phyloP scores from a whole-genome alignment of 2,329 filamentous ascomycete species.

The Calcarisporium arbuscula region DNA sequence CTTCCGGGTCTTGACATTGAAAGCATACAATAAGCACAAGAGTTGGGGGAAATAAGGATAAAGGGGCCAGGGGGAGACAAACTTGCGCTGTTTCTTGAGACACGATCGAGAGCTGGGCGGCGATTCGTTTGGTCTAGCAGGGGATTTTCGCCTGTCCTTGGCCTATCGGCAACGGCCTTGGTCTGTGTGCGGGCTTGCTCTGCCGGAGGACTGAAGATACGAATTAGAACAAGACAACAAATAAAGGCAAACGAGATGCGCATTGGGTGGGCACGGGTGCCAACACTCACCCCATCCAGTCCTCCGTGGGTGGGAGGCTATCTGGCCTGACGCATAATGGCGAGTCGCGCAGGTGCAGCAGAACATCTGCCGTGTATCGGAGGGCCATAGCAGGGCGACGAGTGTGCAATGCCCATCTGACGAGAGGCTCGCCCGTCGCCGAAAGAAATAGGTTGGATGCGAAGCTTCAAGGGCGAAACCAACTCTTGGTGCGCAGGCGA shows the following conservation, averaged over 20 bases:
- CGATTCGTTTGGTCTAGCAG: constrained; percentile 44
- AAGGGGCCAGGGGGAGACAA: constrained; percentile 21
- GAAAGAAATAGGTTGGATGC: constrained; percentile 2
- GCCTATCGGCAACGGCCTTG: constrained; percentile 37
- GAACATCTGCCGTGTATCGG: constrained; percentile 70
- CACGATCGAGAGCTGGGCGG: constrained; percentile 44
- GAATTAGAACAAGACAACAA: constrained; percentile 7
- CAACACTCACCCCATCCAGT: constrained; percentile 85
- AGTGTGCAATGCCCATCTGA: constrained; percentile 32
- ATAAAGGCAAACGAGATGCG: neutral
- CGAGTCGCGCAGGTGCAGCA: constrained; percentile 71
- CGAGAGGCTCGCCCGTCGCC: constrained; percentile 15
- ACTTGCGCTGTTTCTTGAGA: constrained; percentile 53
- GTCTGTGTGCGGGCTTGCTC: constrained; percentile 39
- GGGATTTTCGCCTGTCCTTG: constrained; percentile 36
- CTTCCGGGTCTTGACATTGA: constrained; percentile 55
- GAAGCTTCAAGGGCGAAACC: too few species aligned
- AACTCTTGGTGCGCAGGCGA: too few species aligned
- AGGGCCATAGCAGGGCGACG: constrained; percentile 39
- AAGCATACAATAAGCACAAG: constrained; percentile 10
- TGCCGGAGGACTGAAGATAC: constrained; percentile 31
- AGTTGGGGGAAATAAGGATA: neutral
- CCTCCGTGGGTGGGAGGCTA: constrained; percentile 73
- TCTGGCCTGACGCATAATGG: constrained; percentile 77
- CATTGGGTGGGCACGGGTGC: constrained; percentile 2